Percentiles rank a stretch among this genome's conserved stretches.
These are phyloP conservation scores for Anacardium occidentale DNA, from an alignment of 345 rosid species.

Conservation along the genomic window DNA sequence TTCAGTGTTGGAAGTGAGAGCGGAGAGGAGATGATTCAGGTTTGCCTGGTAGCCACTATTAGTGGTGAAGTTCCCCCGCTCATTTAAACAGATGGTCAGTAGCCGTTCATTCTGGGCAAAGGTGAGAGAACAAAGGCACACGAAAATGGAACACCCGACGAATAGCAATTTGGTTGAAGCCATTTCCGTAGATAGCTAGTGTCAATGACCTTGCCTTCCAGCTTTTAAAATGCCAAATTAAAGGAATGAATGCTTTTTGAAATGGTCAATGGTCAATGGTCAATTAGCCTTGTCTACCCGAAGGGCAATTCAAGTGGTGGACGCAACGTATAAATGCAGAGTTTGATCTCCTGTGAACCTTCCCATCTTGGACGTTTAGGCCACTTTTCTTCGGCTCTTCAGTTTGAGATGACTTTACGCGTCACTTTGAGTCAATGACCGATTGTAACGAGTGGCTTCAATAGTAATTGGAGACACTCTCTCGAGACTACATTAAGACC, in stretches of 20 bases:
- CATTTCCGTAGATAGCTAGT: not conserved
- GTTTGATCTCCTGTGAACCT: too few species aligned
- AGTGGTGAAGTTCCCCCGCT: conserved; percentile 39
- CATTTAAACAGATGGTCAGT: conserved; percentile 10
- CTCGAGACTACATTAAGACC: too few species aligned
- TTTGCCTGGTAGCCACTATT: conserved; percentile 33
- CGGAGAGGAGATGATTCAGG: conserved; percentile 29
- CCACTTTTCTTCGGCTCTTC: too few species aligned
- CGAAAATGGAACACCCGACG: not conserved
- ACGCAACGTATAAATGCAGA: too few species aligned
- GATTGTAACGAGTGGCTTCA: too few species aligned
- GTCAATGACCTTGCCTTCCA: not conserved
- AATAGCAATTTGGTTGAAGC: not conserved
- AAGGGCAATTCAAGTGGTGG: not conserved
- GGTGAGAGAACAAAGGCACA: not conserved
- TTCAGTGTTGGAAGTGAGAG: conserved; percentile 25
- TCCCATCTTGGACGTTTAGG: too few species aligned
- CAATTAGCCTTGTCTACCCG: not conserved
- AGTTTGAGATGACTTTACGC: too few species aligned
- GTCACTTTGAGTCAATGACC: too few species aligned
- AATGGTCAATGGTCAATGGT: too few species aligned
- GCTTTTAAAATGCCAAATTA: not conserved
- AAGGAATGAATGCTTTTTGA: not conserved
- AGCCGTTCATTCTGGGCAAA: not conserved
- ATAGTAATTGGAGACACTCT: too few species aligned